Base-by-base conservation (phyloP, 1,139 yeast species). In the Nakaseomyces bracarensis region DNA sequence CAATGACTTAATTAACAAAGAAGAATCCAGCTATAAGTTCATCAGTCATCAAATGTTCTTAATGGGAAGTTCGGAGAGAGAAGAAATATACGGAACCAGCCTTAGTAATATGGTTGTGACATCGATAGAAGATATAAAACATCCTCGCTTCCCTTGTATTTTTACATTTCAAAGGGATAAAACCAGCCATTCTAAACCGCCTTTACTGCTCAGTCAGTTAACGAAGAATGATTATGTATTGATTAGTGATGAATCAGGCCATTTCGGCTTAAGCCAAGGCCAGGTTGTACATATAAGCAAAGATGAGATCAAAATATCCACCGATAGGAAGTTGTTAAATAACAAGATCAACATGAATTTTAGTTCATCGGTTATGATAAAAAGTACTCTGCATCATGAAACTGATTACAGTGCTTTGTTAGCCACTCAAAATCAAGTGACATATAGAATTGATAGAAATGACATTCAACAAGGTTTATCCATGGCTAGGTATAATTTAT, bases 171-270 rank as follows among this genome's bases (percentile, higher is more conserved):
- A 33, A 34, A 65, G 80, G 49, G 57, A 60, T 2, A 22, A 44
- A 5, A 42, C 41, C 0, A 19, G 43, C 1, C 40, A 43, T 0
- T 43, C 46, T 7, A 45, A 51, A 45, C 63, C 1, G 49, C 72
- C 46, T 62, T 64, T 46, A 52, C 56, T 50, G 3, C 39, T 45
- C 1, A 63, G 77, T 0, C 82, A 77, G 46, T 53, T 82, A 2
- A 41, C 66, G 0, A 68, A 66, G 34, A 65, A 68, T 49, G 91
- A 82, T 55, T 62, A 75, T 34, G 73, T 89, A 1, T 70, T 82
- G 18, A 67, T 87, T 1, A 85, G 96, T 54, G 95, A 85, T 58
- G 94, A 84, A 53, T 51, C 62, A 0, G 95, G 95, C 1, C 87
- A 82, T 58, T 79, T 80, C 60, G 83, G 86, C 0, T 57, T 87